These are phyloP conservation scores for Noccaea caerulescens DNA, from an alignment of 345 rosid genomes.

Conservation along the genomic window DNA sequence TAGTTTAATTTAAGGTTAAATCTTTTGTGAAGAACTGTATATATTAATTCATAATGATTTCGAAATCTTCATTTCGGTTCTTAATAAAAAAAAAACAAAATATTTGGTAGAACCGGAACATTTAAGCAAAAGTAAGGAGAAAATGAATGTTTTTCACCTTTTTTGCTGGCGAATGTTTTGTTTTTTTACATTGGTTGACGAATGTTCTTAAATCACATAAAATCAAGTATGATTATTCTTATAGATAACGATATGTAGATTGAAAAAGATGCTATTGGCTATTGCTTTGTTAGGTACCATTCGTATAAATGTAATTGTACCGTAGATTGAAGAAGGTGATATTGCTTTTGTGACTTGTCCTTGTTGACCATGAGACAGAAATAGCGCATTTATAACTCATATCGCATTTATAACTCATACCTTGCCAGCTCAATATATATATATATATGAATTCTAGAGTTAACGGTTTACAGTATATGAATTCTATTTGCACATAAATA, in stretches of 20 bases:
- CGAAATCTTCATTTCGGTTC: neutral
- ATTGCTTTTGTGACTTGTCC: neutral
- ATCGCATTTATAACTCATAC: conserved; percentile 24
- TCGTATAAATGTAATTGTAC: neutral
- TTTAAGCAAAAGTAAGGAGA: neutral
- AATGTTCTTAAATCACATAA: no score
- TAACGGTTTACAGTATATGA: neutral
- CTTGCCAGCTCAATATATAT: neutral
- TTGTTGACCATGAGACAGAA: conserved; percentile 12
- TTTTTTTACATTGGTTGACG: no score
- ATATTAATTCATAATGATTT: neutral
- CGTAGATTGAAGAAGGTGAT: neutral
- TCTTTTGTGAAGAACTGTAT: neutral
- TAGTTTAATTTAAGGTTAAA: neutral
- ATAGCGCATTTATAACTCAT: conserved; percentile 27
- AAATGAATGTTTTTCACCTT: neutral
- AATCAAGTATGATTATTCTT: no score
- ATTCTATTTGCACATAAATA: neutral
- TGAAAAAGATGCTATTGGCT: no score
- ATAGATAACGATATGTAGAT: no score
- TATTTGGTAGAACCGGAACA: neutral
- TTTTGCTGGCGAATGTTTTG: no score
- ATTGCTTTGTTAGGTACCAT: neutral
- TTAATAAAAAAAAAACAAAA: neutral
- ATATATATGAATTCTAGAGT: no score